A percentile compares a stretch with the other conserved stretches of the same genome.
These are phyloP conservation scores for Eragrostis curvula DNA, from an alignment of 176 grass and related monocot genomes.

Conservation along the genomic window DNA sequence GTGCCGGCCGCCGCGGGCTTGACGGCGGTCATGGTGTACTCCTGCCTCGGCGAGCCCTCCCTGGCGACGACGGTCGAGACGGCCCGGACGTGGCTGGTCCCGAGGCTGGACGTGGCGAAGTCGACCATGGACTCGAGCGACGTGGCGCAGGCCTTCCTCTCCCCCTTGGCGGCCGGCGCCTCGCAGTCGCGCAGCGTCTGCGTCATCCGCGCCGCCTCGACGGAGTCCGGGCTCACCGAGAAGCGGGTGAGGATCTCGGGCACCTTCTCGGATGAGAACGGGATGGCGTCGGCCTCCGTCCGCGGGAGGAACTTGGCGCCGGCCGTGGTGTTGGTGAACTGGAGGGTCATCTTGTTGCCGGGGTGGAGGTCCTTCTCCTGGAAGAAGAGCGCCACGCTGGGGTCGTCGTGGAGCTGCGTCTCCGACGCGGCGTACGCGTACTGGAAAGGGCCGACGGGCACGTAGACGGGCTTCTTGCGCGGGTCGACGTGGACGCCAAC, in stretches of 20 bases:
- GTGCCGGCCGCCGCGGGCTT: conserved; percentile 26
- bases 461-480: conserved; percentile 28
- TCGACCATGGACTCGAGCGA: conserved; percentile 97
- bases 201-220: conserved; percentile 53
- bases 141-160: conserved; percentile 83
- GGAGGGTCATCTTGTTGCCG: conserved; percentile 59
- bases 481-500: conserved; percentile 58
- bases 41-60: conserved; percentile 46
- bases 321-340: conserved; percentile 47
- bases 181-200: conserved; percentile 76
- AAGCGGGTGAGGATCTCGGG: conserved; percentile 68
- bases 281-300: conserved; percentile 60
- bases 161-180: conserved; percentile 45
- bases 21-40: conserved; percentile 62
- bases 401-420: conserved; percentile 73
- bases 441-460: not conserved
- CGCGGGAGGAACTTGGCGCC: conserved; percentile 54
- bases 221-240: conserved; percentile 61
- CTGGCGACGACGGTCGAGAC: conserved; percentile 52
- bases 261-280: conserved; percentile 71
- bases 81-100: conserved; percentile 60
- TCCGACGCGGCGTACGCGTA: conserved; percentile 68
- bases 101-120: conserved; percentile 72
- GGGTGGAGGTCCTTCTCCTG: conserved; percentile 64
- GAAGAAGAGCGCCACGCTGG: conserved; percentile 70